Percentiles rank a stretch among this genome's conserved stretches.
phyloP scores from a whole-genome alignment of 73 alveolate genomes.

The Tetrahymena elliotti region DNA sequence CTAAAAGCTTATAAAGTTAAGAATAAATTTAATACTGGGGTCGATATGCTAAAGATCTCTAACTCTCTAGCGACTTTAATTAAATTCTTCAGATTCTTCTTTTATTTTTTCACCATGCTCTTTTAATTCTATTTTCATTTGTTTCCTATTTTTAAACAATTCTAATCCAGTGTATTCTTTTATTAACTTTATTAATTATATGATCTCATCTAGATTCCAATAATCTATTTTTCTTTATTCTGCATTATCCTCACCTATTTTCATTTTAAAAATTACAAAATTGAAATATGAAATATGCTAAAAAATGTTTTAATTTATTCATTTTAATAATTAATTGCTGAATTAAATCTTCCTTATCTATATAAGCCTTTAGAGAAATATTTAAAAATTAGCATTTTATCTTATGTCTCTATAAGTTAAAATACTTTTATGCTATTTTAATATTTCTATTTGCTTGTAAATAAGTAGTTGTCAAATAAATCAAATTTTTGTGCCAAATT shows the following conservation, averaged over 20 bases:
- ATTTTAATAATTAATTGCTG: too few relatives aligned
- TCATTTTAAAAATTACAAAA: background rate
- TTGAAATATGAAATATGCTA: background rate
- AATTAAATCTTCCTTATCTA: too few relatives aligned
- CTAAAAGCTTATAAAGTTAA: conserved; percentile 37
- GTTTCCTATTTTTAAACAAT: background rate
- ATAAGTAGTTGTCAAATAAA: background rate
- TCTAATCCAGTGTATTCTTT: background rate
- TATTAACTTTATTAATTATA: background rate
- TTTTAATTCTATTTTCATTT: background rate
- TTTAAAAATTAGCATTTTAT: too few relatives aligned
- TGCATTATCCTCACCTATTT: background rate
- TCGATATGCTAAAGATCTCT: conserved; percentile 53
- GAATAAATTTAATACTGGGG: conserved; percentile 33
- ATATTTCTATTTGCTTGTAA: background rate
- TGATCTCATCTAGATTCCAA: background rate
- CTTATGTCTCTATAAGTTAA: too few relatives aligned
- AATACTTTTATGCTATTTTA: too few relatives aligned
- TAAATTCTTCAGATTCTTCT: conserved; percentile 37
- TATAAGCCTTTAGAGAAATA: too few relatives aligned
- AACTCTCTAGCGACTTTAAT: conserved; percentile 26
- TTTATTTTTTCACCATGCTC: conserved; percentile 30
- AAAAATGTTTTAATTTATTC: background rate
- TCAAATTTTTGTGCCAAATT: background rate
- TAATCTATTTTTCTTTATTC: background rate